Percentiles rank a stretch among this genome's conserved stretches.
Evolutionary conservation across 2,329 filamentous ascomycete genomes (phyloP).

Genomic region (Fusarium penzigii): DNA sequence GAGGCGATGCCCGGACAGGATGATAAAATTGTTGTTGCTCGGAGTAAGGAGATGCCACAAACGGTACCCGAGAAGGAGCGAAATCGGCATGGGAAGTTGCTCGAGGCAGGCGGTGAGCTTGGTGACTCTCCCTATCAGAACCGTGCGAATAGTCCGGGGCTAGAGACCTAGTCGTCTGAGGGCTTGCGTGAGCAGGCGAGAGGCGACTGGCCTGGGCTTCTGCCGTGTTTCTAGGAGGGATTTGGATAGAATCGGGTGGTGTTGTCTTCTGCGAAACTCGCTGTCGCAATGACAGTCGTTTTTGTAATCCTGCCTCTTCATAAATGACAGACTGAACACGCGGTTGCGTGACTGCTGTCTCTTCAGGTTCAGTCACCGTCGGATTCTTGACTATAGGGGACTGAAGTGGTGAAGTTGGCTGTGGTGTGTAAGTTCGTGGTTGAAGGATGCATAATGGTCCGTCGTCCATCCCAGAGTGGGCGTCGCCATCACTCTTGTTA

Average conservation of each 20-base stretch:
- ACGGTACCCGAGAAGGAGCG: constrained; percentile 22
- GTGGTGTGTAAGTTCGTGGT: constrained; percentile 58
- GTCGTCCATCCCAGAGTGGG: constrained; percentile 28
- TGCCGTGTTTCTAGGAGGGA: constrained; percentile 42
- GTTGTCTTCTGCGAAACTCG: constrained; percentile 55
- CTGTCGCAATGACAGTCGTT: constrained; percentile 52
- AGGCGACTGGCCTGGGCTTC: constrained; percentile 26
- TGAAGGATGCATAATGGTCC: constrained; percentile 55
- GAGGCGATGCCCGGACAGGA: constrained; percentile 62
- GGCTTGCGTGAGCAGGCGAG: constrained; percentile 36
- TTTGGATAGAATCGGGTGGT: constrained; percentile 54
- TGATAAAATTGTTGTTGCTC: constrained; percentile 56
- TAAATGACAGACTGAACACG: constrained; percentile 18
- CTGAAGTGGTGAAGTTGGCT: constrained; percentile 46
- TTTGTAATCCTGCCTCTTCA: constrained; percentile 26
- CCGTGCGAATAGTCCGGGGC: constrained; percentile 50
- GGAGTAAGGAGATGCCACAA: constrained; percentile 36
- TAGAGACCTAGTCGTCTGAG: constrained; percentile 31
- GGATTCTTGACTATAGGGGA: constrained; percentile 44
- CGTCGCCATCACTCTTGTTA: constrained; percentile 13
- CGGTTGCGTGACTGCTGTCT: constrained; percentile 16
- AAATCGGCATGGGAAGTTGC: constrained; percentile 37
- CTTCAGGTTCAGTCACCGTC: constrained; percentile 9
- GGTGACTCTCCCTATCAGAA: constrained; percentile 46
- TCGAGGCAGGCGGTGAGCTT: constrained; percentile 35